Base-by-base conservation (phyloP, 768 basidiomycete genomes). In the Pulveroboletus sp. region DNA sequence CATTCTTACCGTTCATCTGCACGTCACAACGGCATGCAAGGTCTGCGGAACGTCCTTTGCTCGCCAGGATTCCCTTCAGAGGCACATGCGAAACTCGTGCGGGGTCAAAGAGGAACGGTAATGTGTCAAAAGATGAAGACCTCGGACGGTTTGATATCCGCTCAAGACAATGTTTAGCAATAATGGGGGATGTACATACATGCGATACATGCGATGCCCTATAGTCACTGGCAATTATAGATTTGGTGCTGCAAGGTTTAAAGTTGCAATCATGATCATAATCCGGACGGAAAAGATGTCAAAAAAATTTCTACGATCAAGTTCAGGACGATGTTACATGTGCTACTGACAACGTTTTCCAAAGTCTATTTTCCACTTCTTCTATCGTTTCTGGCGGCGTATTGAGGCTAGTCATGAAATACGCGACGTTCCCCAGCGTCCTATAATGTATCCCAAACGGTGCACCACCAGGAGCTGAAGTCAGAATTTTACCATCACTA, bases 351-450 rank as follows among this genome's bases (percentile, higher is more conserved):
- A 75, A 40, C 11, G 69, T 63, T 13, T 57, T 56, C 78, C 77
- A 80, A 41, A 91, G 80, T 54, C 75, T 78, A 46, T 81, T 74
- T 59, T 91, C 85, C 8, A 90, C 58, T 16, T 75, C 72, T 48
- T 81, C 78, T 32, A 87, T 73, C 14, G 77, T 75, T 16, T 66
- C 58, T 2, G 73, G 50, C 2, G 69, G 66, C 1, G 88, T 93
- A 62, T 92, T 93, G 34, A 94, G 73, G 66, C 89, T 92, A 6
- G 82, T 84, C 79, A 95, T 94, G 63, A 94, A 89, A 65, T 95
- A 95, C n/a, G 86, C 87, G 9, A 93, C 84, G 61, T 94, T 83
- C 0, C 95, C 95, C 32, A 98, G 70, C 0, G 95, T 94, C 49
- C 95, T 78, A 55, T 79, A 93, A 64, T 98, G 88, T 19, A 97